Evolutionary conservation across 441 rosid genomes (phyloP), one percentile per base, ranked within the genome.

Genomic region (Metrosideros polymorpha): DNA sequence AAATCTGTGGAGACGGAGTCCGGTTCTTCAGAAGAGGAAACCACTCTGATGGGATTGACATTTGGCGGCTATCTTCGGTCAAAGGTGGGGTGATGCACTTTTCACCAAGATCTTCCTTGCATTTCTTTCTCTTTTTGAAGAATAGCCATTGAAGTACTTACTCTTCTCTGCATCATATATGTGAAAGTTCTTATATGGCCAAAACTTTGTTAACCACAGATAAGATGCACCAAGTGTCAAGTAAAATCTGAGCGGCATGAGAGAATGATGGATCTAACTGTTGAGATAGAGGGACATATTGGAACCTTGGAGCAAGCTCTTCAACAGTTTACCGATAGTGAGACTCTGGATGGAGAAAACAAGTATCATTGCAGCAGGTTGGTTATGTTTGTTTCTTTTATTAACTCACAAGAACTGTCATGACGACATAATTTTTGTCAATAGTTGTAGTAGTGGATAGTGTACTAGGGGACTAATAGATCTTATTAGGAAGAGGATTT

Each of bases 251-350:
- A 94, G 89, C 91, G 91, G 88, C 95, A 89, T 32, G 99, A 98
- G 92, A 94, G 95, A 91, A 95, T 98, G 93, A 98, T 98, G 99
- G 99, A 98, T 92, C 95, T 98, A 82, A 93, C 99, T 18, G 98
- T 98, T 88, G 99, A 98, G 93, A 96, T 96, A 83, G 98, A 91
- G 85, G 99, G 99, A 85, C 98, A 94, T 79, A 92, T 96, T 88
- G 93, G 91, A 83, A 95, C 92, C 89, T 91, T 98, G 83, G 99
- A 98, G 89, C 99, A 95, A 88, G 99, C 99, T 83, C 96, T 98
- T 88, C 91, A 87, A 84, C 94, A 91, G 84, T 98, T 95, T 89
- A 96, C 99, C 0, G 84, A 94, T 86, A 95, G 94, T 25, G 99
- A 98, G 91, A 90, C 94, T 91, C 93, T 98, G 87, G 99, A 98